A percentile compares a stretch with the other conserved stretches of the same genome.
Evolutionary conservation across 148 eudicot species (phyloP).

Genomic region (Vaccinium darrowii): DNA sequence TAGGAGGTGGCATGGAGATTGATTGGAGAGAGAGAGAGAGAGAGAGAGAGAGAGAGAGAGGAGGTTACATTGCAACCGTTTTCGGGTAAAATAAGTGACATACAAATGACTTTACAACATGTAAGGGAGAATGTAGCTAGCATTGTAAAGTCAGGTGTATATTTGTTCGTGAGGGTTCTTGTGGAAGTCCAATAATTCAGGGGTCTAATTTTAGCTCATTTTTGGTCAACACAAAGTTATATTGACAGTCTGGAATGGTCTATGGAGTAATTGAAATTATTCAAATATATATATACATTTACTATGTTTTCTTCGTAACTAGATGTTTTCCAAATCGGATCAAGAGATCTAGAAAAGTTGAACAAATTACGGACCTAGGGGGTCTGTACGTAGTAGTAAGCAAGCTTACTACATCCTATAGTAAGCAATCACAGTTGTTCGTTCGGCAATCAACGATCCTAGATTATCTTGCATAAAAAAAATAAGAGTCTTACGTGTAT

Average conservation of each 20-base stretch:
- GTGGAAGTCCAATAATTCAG: not conserved
- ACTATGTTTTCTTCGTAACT: too few species aligned
- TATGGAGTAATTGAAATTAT: not conserved
- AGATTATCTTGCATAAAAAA: too few species aligned
- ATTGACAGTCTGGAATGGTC: not conserved
- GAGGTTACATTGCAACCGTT: conserved; percentile 5
- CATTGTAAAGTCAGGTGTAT: not conserved
- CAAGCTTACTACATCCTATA: too few species aligned
- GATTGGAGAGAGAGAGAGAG: conserved; percentile 12
- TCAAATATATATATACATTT: too few species aligned
- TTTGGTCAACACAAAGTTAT: not conserved
- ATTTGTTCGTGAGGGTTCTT: not conserved
- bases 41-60: not conserved
- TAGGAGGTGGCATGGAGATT: conserved; percentile 26
- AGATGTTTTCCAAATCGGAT: too few species aligned
- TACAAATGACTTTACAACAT: not conserved
- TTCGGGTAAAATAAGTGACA: conserved; percentile 1
- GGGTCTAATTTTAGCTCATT: not conserved
- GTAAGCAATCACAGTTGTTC: too few species aligned
- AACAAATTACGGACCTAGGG: too few species aligned
- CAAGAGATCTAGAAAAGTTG: too few species aligned
- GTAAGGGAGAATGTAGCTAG: not conserved
- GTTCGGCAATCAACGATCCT: too few species aligned
- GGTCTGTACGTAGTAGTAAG: too few species aligned
- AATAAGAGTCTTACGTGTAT: too few species aligned